Percentiles rank a stretch among this genome's conserved stretches.
phyloP scores from a whole-genome alignment of 2,329 filamentous ascomycete genomes.

The Didymella lethalis region DNA sequence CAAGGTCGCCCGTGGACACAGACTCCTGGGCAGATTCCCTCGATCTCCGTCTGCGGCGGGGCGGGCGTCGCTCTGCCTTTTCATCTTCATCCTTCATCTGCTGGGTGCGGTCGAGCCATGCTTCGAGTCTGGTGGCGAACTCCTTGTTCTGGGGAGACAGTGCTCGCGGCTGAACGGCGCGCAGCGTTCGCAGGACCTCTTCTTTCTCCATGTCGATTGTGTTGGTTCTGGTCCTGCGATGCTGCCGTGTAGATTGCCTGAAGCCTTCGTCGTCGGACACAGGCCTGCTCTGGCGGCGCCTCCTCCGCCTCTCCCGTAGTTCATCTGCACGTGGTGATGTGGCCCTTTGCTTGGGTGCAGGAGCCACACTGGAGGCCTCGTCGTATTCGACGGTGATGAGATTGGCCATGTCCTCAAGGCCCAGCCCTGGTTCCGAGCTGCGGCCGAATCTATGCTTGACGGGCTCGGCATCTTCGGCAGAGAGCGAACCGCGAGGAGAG shows the following conservation, averaged over 20 bases:
- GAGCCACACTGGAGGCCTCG: conserved; percentile 22
- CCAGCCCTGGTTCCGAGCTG: conserved; percentile 38
- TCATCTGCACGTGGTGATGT: conserved; percentile 32
- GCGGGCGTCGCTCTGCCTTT: conserved; percentile 2
- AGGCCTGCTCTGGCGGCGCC: conserved; percentile 37
- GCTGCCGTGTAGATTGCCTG: conserved; percentile 32
- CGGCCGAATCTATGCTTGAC: conserved; percentile 28
- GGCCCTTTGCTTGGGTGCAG: conserved; percentile 23
- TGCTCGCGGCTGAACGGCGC: conserved; percentile 20
- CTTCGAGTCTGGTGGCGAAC: conserved; percentile 64
- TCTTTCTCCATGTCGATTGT: conserved; percentile 36
- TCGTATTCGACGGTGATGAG: conserved; percentile 43
- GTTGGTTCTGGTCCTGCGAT: conserved; percentile 38
- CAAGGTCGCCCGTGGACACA: conserved; percentile 38
- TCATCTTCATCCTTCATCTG: conserved; percentile 44
- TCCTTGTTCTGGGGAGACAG: conserved; percentile 53
- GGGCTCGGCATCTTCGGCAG: conserved; percentile 40
- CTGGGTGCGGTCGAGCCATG: conserved; percentile 66
- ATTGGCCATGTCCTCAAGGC: conserved; percentile 31
- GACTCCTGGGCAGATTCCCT: conserved; percentile 46
- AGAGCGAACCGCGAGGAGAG: conserved; percentile 45
- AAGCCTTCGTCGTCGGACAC: conserved; percentile 38
- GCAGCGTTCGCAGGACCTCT: conserved; percentile 26
- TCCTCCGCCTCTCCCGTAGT: conserved; percentile 39
- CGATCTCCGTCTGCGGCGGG: conserved; percentile 38